Evolutionary conservation across 208 protist genomes (phyloP).

Genomic region (Leishmania mexicana): DNA sequence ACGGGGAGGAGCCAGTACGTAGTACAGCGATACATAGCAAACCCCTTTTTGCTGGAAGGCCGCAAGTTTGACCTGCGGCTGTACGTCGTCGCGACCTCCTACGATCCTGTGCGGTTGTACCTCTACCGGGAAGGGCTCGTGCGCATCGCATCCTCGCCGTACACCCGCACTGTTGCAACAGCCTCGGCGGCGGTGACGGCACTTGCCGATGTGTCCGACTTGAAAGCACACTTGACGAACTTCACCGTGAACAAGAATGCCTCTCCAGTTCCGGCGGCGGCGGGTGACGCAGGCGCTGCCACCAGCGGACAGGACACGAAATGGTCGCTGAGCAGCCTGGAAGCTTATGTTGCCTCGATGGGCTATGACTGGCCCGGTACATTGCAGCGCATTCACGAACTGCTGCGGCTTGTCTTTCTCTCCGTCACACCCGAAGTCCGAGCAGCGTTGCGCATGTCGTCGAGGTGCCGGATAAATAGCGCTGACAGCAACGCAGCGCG

Average conservation of each 20-base stretch:
- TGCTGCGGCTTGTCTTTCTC: slow-evolving; percentile 80
- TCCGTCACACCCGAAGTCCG: slow-evolving; percentile 59
- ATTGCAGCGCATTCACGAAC: slow-evolving; percentile 58
- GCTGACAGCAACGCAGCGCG: background rate
- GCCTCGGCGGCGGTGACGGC: background rate
- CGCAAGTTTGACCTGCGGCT: slow-evolving; percentile 94
- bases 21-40: slow-evolving; percentile 76
- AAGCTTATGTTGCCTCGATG: slow-evolving; percentile 40
- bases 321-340: slow-evolving; percentile 58
- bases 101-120: slow-evolving; percentile 80
- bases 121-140: slow-evolving; percentile 90
- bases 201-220: slow-evolving; percentile 17
- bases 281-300: slow-evolving; percentile 19
- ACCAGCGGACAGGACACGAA: slow-evolving; percentile 33
- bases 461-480: background rate
- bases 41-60: slow-evolving; percentile 82
- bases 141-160: slow-evolving; percentile 82
- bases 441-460: slow-evolving; percentile 33
- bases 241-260: slow-evolving; percentile 88
- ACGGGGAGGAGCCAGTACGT: slow-evolving; percentile 27
- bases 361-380: slow-evolving; percentile 59
- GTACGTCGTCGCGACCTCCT: slow-evolving; percentile 91
- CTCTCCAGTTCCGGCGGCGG: slow-evolving; percentile 38
- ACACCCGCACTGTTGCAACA: slow-evolving; percentile 24
- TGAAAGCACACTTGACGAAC: slow-evolving; percentile 90